phyloP scores from a whole-genome alignment of 257 asterid species.

The Schizonepeta tenuifolia region DNA sequence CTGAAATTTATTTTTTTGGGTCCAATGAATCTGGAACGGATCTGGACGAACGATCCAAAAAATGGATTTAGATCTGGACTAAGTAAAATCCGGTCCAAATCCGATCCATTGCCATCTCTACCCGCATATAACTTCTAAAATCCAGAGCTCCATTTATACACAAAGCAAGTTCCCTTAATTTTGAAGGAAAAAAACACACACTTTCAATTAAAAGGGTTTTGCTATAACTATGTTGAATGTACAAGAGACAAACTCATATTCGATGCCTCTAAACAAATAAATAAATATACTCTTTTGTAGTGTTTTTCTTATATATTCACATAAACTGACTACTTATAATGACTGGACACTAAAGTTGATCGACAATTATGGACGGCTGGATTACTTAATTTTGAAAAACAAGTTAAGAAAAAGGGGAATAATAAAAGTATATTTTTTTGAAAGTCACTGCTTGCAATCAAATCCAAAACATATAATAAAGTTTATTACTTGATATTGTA shows the following conservation, averaged over 20 bases:
- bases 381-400: not conserved
- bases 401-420: too few species aligned
- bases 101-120: too few species aligned
- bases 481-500: not conserved
- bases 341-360: not conserved
- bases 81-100: too few species aligned
- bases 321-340: conserved; percentile 6
- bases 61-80: too few species aligned
- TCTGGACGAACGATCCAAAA: too few species aligned
- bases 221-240: conserved; percentile 28
- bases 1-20: too few species aligned
- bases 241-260: conserved; percentile 33
- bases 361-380: not conserved
- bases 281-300: not conserved
- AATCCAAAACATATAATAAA: not conserved
- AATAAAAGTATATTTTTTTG: not conserved
- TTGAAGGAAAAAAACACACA: not conserved
- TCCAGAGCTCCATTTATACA: not conserved
- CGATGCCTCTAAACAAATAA: not conserved
- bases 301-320: not conserved
- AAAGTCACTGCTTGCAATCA: conserved; percentile 8
- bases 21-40: too few species aligned
- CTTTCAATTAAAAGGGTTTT: not conserved
- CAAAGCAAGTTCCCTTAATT: not conserved
- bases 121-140: not conserved